Evolutionary conservation across 257 asterid species (phyloP), one percentile per base, ranked within the genome.

Genomic region (Penstemon davidsonii): DNA sequence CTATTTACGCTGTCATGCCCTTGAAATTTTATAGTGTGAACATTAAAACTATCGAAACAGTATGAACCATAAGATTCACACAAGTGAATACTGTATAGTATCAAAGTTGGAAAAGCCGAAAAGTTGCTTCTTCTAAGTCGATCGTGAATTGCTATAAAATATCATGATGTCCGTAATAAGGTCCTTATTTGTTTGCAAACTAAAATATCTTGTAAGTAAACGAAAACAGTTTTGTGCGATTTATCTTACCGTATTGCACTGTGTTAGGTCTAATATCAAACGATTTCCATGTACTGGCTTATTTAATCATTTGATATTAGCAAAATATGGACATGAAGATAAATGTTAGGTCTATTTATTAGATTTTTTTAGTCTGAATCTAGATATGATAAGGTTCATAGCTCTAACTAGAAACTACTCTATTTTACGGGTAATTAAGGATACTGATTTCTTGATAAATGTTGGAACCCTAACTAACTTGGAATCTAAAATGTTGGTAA

Each of bases 331-430:
- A 37, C 33, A 38, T 58, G 46, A 58, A 66, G 42, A 52, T 15
- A 8, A 51, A 51, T 15, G 25, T 50, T 25, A 25, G 8, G 9
- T 64, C 15, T 7, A 15, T 15, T 6, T 56, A 50, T 46, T 11
- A 8, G 47, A 4, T 9, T 43, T n/a, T 41, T 25, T 15, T 15
- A 3, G 13, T 42, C 11, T 59, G 56, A 15, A 51, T 9, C n/a
- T 8, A 54, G 33, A 4, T 8, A 50, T 42, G 63, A 40, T 13
- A 19, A 49, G 38, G 45, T 5, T 13, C 61, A 51, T 15, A 39
- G 77, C 50, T 19, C 15, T 13, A 15, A 8, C 43, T 42, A 42
- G 44, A 42, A 72, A 58, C 33, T 65, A 73, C 42, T 19, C 36
- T 41, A 63, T 54, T 8, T 25, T 1, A 25, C 33, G 33, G 13